Conservation (phyloP, 1,139 yeast species). For the Yamadazyma sp. region DNA sequence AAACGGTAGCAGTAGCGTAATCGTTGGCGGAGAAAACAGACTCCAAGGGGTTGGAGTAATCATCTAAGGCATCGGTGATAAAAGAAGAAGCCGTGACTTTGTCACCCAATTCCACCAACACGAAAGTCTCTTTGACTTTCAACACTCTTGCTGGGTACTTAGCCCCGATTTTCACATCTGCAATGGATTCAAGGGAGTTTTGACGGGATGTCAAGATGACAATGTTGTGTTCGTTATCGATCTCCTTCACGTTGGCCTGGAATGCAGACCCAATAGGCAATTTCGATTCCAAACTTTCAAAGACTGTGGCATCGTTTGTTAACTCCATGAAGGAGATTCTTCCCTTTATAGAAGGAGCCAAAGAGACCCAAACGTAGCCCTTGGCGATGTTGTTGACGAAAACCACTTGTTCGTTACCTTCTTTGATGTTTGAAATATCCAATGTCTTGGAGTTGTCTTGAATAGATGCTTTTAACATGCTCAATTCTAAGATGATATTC, state of each 20-base stretch:
- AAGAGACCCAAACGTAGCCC: slow-evolving; percentile 64
- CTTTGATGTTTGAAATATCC: slow-evolving; percentile 37
- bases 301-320: slow-evolving; percentile 52
- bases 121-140: slow-evolving; percentile 60
- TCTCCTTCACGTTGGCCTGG: slow-evolving; percentile 53
- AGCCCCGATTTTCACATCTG: slow-evolving; percentile 59
- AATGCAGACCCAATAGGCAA: slow-evolving; percentile 75
- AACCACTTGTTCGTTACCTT: slow-evolving; percentile 46
- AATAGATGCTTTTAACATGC: slow-evolving; percentile 43
- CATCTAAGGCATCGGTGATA: slow-evolving; percentile 77
- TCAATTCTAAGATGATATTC: slow-evolving; percentile 63
- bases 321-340: slow-evolving; percentile 67
- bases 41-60: slow-evolving; percentile 57
- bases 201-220: slow-evolving; percentile 54
- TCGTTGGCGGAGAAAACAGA: slow-evolving; percentile 57
- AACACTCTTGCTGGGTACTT: slow-evolving; percentile 65
- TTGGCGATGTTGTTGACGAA: slow-evolving; percentile 55
- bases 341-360: slow-evolving; percentile 70
- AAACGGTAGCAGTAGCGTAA: slow-evolving; percentile 60
- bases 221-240: slow-evolving; percentile 54
- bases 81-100: slow-evolving; percentile 64
- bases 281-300: slow-evolving; percentile 51
- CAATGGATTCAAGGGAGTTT: slow-evolving; percentile 36
- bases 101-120: slow-evolving; percentile 67
- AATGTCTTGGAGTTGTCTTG: slow-evolving; percentile 22